These are phyloP conservation scores for Malbranchea zuffiana DNA, from an alignment of 2,329 filamentous ascomycete species.

Conservation along the genomic window DNA sequence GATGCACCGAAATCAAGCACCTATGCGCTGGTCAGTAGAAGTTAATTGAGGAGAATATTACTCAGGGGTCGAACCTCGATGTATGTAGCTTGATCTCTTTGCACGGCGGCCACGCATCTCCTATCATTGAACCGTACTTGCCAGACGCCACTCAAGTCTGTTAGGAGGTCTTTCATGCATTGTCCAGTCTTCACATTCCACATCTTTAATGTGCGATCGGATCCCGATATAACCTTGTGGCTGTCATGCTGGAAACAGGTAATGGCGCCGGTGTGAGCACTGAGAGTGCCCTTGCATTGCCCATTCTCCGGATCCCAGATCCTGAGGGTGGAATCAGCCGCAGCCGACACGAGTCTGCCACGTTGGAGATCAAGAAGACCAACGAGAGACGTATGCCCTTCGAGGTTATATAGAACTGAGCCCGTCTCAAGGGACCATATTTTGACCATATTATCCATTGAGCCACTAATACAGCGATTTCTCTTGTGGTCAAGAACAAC, in stretches of 20 bases:
- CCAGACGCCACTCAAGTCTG: constrained; percentile 93
- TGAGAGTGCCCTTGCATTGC: constrained; percentile 78
- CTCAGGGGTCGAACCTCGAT: constrained; percentile 59
- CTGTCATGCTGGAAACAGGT: constrained; percentile 98
- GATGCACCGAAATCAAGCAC: constrained; percentile 95
- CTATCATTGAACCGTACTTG: constrained; percentile 96
- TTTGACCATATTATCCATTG: constrained; percentile 96
- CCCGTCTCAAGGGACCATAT: constrained; percentile 92
- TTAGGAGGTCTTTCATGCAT: constrained; percentile 83
- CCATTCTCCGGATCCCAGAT: constrained; percentile 96
- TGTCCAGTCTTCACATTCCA: constrained; percentile 92
- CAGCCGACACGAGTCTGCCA: constrained; percentile 84
- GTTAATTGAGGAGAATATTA: constrained; percentile 9
- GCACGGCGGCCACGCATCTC: constrained; percentile 89
- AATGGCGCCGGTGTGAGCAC: constrained; percentile 90
- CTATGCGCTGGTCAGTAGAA: constrained; percentile 42
- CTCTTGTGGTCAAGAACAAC: constrained; percentile 86
- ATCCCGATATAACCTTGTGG: constrained; percentile 91
- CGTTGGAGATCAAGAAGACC: constrained; percentile 82
- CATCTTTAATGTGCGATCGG: constrained; percentile 94
- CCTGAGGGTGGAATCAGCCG: constrained; percentile 84
- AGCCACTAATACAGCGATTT: constrained; percentile 92
- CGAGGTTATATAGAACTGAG: constrained; percentile 72
- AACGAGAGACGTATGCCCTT: constrained; percentile 85
- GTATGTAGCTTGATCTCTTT: constrained; percentile 83